These are phyloP conservation scores for Allium fistulosum DNA, from an alignment of 106 monocot genomes.

Conservation along the genomic window DNA sequence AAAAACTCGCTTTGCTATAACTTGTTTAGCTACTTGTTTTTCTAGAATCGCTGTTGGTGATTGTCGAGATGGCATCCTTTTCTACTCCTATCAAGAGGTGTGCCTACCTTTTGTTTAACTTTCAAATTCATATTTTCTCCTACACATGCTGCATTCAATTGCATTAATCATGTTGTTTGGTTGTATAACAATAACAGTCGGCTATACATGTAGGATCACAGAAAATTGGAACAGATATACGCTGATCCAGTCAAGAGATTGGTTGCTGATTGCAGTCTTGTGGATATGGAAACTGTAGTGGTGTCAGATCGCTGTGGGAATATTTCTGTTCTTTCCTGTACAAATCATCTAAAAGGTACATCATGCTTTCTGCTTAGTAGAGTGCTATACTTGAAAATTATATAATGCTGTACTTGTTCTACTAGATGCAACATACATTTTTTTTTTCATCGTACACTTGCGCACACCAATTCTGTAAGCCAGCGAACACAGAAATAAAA, in stretches of 20 bases:
- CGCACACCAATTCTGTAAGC: too few relatives aligned
- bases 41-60: constrained; percentile 90
- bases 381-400: too few relatives aligned
- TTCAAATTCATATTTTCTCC: background rate
- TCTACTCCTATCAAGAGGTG: constrained; percentile 83
- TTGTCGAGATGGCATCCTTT: constrained; percentile 97
- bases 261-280: constrained; percentile 79
- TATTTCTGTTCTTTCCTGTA: constrained; percentile 66
- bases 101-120: background rate
- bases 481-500: too few relatives aligned
- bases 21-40: constrained; percentile 52
- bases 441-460: background rate
- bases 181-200: background rate
- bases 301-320: constrained; percentile 80
- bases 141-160: background rate
- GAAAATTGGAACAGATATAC: constrained; percentile 70
- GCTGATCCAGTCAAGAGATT: constrained; percentile 81
- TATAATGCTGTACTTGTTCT: background rate
- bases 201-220: constrained; percentile 39
- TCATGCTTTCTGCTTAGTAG: background rate
- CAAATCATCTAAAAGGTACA: constrained; percentile 63
- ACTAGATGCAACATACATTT: background rate
- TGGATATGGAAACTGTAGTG: constrained; percentile 59
- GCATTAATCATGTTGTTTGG: background rate
- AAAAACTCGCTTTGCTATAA: constrained; percentile 88